These are phyloP conservation scores for Candida jianshihensis DNA, from an alignment of 805 yeast species.

Conservation along the genomic window DNA sequence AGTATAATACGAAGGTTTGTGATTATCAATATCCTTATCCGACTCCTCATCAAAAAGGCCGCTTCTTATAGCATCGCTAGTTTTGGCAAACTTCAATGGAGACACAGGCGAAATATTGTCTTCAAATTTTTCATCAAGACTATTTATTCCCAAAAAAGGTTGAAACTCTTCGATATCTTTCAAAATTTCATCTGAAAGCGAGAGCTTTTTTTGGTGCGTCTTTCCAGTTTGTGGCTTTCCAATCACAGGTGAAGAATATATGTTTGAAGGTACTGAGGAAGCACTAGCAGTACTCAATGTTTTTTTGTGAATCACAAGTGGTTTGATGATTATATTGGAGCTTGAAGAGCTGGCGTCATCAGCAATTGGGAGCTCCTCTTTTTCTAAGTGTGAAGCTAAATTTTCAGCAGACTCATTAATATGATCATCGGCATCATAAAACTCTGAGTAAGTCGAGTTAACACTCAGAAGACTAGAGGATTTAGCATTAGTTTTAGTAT, in stretches of 20 bases:
- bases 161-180: constrained; percentile 22
- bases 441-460: constrained; percentile 4
- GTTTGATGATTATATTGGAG: constrained; percentile 13
- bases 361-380: background rate
- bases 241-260: constrained; percentile 1
- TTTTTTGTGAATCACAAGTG: constrained; percentile 19
- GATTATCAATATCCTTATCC: background rate
- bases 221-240: background rate
- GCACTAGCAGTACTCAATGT: constrained; percentile 11
- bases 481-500: no score
- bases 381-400: background rate
- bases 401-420: background rate
- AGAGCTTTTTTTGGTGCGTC: constrained; percentile 17
- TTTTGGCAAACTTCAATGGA: constrained; percentile 7
- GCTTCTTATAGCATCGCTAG: background rate
- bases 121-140: constrained; percentile 4
- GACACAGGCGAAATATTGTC: constrained; percentile 17
- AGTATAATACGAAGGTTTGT: background rate
- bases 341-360: background rate
- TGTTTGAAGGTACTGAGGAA: constrained; percentile 3
- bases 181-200: constrained; percentile 22
- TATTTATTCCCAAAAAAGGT: constrained; percentile 6
- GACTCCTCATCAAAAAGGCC: background rate
- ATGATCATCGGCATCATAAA: constrained; percentile 12
- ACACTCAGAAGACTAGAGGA: background rate